Conservation (phyloP, 2,329 filamentous ascomycete species). For the Albophoma yamanashiensis region DNA sequence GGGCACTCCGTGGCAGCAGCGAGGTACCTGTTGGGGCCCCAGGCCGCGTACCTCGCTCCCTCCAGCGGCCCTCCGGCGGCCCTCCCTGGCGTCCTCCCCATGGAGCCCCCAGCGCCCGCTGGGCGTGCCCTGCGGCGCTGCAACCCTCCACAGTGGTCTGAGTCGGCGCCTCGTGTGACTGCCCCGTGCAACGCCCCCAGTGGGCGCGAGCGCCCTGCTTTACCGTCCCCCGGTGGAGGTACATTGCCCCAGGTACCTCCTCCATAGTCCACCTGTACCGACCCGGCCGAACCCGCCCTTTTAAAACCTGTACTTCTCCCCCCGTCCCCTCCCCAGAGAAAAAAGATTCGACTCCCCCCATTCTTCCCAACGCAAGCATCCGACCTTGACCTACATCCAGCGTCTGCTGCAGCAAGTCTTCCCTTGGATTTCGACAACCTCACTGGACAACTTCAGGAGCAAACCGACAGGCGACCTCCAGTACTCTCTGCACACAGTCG, state of each 20-base stretch:
- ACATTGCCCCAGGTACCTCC: conserved; percentile 3
- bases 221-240: conserved; percentile 4
- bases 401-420: background rate
- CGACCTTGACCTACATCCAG: background rate
- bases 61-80: background rate
- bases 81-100: background rate
- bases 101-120: background rate
- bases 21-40: background rate
- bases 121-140: background rate
- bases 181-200: background rate
- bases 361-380: conserved; percentile 8
- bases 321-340: conserved; percentile 8
- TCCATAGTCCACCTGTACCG: conserved; percentile 8
- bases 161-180: background rate
- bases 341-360: conserved; percentile 7
- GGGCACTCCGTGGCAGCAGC: background rate
- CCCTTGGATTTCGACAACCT: background rate
- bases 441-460: background rate
- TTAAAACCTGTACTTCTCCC: conserved; percentile 16
- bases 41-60: background rate
- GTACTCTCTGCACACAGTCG: background rate
- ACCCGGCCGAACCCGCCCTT: conserved; percentile 22
- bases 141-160: background rate
- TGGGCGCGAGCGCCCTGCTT: background rate
- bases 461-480: background rate